Conservation (phyloP, 371 early-diverging fungal species). For the Blakeslea trispora region DNA sequence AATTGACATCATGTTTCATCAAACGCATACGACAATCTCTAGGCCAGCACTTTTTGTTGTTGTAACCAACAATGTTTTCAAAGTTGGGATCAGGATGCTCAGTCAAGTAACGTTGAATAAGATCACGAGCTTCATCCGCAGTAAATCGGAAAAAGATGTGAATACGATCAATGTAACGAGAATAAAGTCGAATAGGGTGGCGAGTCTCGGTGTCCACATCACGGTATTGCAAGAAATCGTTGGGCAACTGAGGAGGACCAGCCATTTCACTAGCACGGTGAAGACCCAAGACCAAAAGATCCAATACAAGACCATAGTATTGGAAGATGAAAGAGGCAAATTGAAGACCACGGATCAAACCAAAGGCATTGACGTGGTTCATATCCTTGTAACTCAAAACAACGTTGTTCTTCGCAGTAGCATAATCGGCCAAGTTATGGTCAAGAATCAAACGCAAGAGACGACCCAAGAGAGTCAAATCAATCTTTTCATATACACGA, state of each 20-base stretch:
- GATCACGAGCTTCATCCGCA: constrained; percentile 91
- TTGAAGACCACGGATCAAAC: constrained; percentile 97
- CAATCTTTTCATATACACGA: constrained; percentile 96
- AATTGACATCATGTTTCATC: constrained; percentile 96
- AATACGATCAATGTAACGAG: constrained; percentile 91
- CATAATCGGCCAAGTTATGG: constrained; percentile 98
- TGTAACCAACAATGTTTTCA: constrained; percentile 98
- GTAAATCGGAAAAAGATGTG: constrained; percentile 95
- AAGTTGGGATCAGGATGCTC: constrained; percentile 99
- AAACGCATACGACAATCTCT: constrained; percentile 98
- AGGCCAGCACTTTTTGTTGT: constrained; percentile 97
- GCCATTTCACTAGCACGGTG: constrained; percentile 97
- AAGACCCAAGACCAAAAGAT: constrained; percentile 94
- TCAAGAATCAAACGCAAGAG: constrained; percentile 95
- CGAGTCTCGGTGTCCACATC: constrained; percentile 91
- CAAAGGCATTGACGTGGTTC: constrained; percentile 96
- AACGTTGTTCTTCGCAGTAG: constrained; percentile 98
- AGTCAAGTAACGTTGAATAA: constrained; percentile 95
- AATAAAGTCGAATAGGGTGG: constrained; percentile 97
- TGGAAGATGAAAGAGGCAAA: constrained; percentile 98
- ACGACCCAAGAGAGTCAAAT: constrained; percentile 95
- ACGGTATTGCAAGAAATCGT: constrained; percentile 96
- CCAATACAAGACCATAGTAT: constrained; percentile 96
- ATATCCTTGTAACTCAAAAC: constrained; percentile 99
- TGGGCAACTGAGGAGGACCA: constrained; percentile 91